Base-by-base conservation (phyloP, 306 rosid species). In the Styphnolobium japonicum region DNA sequence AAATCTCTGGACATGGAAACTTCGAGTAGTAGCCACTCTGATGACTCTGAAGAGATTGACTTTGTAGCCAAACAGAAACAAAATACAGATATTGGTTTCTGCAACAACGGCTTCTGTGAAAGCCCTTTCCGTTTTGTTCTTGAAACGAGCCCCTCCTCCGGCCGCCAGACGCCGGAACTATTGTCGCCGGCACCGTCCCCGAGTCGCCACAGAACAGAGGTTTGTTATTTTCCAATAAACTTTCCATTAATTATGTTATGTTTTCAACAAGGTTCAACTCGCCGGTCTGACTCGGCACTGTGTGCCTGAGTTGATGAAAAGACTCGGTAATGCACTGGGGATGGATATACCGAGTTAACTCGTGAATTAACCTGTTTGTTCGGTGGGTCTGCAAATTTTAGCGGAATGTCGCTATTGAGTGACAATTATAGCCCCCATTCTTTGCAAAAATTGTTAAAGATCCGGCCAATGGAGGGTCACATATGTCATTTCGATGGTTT, bases 121-220 rank as follows among this genome's bases (percentile, higher is more conserved):
- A 95, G 97, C 80, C 96, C 99, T 70, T 95, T 95, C 67, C 97
- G 86, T 73, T 95, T 93, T 78, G 90, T 86, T 60, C 90, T 95
- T 62, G 88, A 89, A 79, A 51, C 70, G 0, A 89, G 77, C 55
- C 85, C 81, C 2, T 83, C 88, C 18, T 58, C 90, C 73, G 90
- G 92, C 64, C 73, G 49, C 83, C 87, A 85, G 69, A 93, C 98
- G 53, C 98, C 97, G 52, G 98, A 93, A 33, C 81, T 91, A 33
- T 1, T 79, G 1, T 88, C 94, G 4, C 89, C 91, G 79, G 80
- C 61, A 15, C 29, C 78, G 0, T 92, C 93, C n/a, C 93, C 98
- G 12, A 49, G 33, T 37, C 92, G 82, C 70, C 85, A 46, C 63
- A 70, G 34, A 70, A 82, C 76, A 51, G 80, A 90, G 99, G 99